These are phyloP conservation scores for Chionographis japonica DNA, from an alignment of 106 monocot species.

Conservation along the genomic window DNA sequence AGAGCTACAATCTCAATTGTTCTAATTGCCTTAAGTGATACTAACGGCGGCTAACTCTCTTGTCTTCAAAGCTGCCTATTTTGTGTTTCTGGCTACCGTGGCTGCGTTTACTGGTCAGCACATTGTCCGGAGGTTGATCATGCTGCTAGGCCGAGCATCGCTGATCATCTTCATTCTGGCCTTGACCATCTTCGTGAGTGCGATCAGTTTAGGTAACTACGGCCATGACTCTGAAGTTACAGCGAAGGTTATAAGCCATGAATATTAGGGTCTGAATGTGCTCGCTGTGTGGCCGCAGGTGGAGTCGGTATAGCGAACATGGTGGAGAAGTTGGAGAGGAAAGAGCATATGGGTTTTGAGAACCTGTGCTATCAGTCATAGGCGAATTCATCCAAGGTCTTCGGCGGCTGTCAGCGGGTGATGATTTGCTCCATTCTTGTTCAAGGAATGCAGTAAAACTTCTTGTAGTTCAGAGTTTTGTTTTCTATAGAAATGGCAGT, in stretches of 20 bases:
- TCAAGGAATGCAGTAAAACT: too few relatives aligned
- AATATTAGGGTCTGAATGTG: not conserved
- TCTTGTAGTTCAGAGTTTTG: too few relatives aligned
- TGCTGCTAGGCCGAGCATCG: slow-evolving; percentile 43
- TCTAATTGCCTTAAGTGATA: not conserved
- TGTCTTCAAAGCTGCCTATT: slow-evolving; percentile 27
- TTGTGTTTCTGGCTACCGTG: slow-evolving; percentile 50
- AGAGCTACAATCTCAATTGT: not conserved
- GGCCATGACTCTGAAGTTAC: not conserved
- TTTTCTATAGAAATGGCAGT: too few relatives aligned
- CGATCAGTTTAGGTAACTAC: slow-evolving; percentile 47
- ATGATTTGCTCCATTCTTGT: too few relatives aligned
- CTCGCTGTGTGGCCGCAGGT: slow-evolving; percentile 22
- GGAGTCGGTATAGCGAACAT: slow-evolving; percentile 59
- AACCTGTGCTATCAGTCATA: slow-evolving; percentile 36
- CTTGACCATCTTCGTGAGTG: slow-evolving; percentile 52
- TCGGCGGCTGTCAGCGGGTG: too few relatives aligned
- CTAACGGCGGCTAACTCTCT: too few relatives aligned
- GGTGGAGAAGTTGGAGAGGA: slow-evolving; percentile 50
- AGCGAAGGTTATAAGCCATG: not conserved
- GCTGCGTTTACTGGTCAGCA: slow-evolving; percentile 67
- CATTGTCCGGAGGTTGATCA: slow-evolving; percentile 40
- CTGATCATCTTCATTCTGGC: slow-evolving; percentile 57
- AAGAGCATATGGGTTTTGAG: slow-evolving; percentile 61
- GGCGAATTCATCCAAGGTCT: too few relatives aligned